These are phyloP conservation scores for Ascochyta viciae-villosae DNA, from an alignment of 2,329 filamentous ascomycete genomes.

Conservation along the genomic window DNA sequence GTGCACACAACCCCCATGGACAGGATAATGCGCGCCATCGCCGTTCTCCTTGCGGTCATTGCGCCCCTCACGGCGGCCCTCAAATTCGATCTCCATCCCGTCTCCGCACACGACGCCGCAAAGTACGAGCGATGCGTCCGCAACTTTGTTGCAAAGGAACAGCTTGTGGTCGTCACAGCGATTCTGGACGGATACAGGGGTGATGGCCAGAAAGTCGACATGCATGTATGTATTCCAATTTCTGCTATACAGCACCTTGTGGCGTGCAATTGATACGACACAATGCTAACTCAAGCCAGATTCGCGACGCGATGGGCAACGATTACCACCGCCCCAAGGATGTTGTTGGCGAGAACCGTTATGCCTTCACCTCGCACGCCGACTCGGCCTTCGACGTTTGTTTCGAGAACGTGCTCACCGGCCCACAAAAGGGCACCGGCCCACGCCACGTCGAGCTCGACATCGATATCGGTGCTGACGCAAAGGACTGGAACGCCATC, in stretches of 20 bases:
- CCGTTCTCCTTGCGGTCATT: slow-evolving; percentile 47
- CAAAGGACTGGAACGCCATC: slow-evolving; percentile 97
- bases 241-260: background rate
- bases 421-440: slow-evolving; percentile 49
- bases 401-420: slow-evolving; percentile 83
- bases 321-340: slow-evolving; percentile 93
- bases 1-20: slow-evolving; percentile 39
- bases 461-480: slow-evolving; percentile 94
- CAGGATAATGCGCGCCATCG: slow-evolving; percentile 42
- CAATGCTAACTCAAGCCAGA: slow-evolving; percentile 61
- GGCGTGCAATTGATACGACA: background rate
- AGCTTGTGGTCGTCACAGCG: slow-evolving; percentile 92
- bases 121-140: slow-evolving; percentile 88
- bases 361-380: slow-evolving; percentile 90
- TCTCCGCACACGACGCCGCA: slow-evolving; percentile 65
- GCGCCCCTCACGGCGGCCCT: slow-evolving; percentile 67
- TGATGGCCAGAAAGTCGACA: slow-evolving; percentile 92
- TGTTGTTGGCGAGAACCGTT: slow-evolving; percentile 87
- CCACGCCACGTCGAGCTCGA: slow-evolving; percentile 84
- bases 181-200: slow-evolving; percentile 84
- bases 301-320: slow-evolving; percentile 93
- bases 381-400: slow-evolving; percentile 96
- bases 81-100: slow-evolving; percentile 90
- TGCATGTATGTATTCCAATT: slow-evolving; percentile 72
- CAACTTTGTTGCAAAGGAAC: slow-evolving; percentile 93